phyloP scores from a whole-genome alignment of 2,329 filamentous ascomycete genomes.

The Aspergillus brasiliensis region DNA sequence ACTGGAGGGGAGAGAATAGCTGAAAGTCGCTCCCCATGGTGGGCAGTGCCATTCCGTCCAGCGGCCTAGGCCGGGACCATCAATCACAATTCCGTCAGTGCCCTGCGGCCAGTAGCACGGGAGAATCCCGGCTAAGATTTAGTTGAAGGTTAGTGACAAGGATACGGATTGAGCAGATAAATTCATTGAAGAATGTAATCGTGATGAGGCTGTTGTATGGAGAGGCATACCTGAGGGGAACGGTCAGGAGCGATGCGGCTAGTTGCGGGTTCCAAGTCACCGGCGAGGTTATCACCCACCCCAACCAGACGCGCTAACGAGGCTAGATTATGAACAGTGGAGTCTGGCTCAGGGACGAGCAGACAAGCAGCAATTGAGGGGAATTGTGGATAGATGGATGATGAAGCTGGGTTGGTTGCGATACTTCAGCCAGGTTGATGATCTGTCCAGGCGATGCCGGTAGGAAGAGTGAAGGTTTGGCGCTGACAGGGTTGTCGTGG shows the following conservation, averaged over 20 bases:
- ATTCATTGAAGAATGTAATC: background rate
- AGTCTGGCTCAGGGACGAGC: background rate
- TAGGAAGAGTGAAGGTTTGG: background rate
- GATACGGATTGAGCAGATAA: background rate
- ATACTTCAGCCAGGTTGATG: background rate
- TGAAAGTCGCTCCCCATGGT: conserved; percentile 38
- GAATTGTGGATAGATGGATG: background rate
- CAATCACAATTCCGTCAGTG: conserved; percentile 4
- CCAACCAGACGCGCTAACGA: background rate
- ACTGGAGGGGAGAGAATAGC: conserved; percentile 32
- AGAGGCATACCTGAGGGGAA: conserved; percentile 1
- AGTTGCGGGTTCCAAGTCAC: background rate
- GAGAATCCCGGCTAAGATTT: background rate
- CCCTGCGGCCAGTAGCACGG: background rate
- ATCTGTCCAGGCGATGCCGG: background rate
- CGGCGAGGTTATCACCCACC: background rate
- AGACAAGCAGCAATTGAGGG: background rate
- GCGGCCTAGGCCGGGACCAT: conserved; percentile 23
- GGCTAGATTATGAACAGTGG: conserved; percentile 2
- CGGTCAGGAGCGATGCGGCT: conserved; percentile 1
- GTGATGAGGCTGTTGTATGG: background rate
- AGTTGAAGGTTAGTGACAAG: background rate
- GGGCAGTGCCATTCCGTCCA: conserved; percentile 24
- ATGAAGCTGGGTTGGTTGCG: background rate
- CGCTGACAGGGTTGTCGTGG: background rate